A percentile compares a stretch with the other conserved stretches of the same genome.
phyloP scores from a whole-genome alignment of 805 yeast species.

The Candida morakotiae region DNA sequence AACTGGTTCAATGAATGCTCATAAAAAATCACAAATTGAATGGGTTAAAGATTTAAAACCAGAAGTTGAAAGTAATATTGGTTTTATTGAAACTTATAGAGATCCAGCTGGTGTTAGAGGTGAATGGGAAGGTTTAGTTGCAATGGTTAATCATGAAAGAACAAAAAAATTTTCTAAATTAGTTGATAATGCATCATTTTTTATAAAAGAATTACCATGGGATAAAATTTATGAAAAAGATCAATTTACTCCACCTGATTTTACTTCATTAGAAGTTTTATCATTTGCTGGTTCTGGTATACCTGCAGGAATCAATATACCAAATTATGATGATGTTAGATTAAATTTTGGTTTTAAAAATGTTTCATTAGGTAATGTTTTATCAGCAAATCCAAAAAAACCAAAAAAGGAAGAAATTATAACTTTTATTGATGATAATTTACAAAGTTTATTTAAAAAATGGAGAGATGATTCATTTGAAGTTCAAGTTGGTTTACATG shows the following conservation, averaged over 20 bases:
- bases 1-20: slow-evolving; percentile 82
- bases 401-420: slow-evolving; percentile 64
- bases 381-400: slow-evolving; percentile 61
- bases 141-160: slow-evolving; percentile 84
- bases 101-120: slow-evolving; percentile 91
- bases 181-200: slow-evolving; percentile 62
- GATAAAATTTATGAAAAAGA: slow-evolving; percentile 71
- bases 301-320: slow-evolving; percentile 92
- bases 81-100: slow-evolving; percentile 89
- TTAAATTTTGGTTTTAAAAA: slow-evolving; percentile 82
- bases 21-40: slow-evolving; percentile 73
- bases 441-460: slow-evolving; percentile 57
- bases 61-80: slow-evolving; percentile 65
- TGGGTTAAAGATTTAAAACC: slow-evolving; percentile 92
- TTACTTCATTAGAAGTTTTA: slow-evolving; percentile 83
- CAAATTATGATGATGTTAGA: slow-evolving; percentile 87
- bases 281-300: slow-evolving; percentile 88
- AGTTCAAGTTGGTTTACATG: slow-evolving; percentile 92
- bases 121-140: slow-evolving; percentile 90
- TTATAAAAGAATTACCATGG: slow-evolving; percentile 76
- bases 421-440: slow-evolving; percentile 55
- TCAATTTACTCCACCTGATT: slow-evolving; percentile 86
- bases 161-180: slow-evolving; percentile 73
- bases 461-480: slow-evolving; percentile 82
- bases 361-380: slow-evolving; percentile 82